Evolutionary conservation across 805 yeast genomes (phyloP), one percentile per base, ranked within the genome.

Genomic region (Nakazawaea ishiwadae): DNA sequence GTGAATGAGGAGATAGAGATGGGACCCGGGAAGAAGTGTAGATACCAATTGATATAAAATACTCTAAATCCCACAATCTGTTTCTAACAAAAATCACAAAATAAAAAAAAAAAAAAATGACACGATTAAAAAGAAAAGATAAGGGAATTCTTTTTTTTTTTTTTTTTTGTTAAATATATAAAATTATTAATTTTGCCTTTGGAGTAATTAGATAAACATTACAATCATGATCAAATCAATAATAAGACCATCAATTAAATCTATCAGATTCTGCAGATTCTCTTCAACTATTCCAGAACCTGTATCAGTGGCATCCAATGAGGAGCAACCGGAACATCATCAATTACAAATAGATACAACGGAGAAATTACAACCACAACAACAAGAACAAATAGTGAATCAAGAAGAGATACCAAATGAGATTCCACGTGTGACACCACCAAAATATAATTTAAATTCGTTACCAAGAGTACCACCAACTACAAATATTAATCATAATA

Each of bases 391-490:
- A 23, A 23, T 8, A 7, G 10, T 8, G 26, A 7, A 23, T 14
- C 33, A 15, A 12, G 15, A 9, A n/a, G 19, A 19, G 35, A 32
- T 11, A 19, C 14, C 35, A 32, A 19, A 15, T 10, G 10, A 23
- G 26, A 7, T 8, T 23, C 26, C 7, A 10, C 26, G 10, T 23
- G 7, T 10, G 7, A 23, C 7, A 23, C 10, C 26, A 23, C 14
- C 24, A 16, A 28, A 29, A n/a, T 40, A 40, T 18, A 41, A 55
- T 45, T 47, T 58, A 32, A 52, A 52, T 29, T 48, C 58, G 3
- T 51, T 59, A 30, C 63, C 63, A n/a, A 48, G 59, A 26, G 64
- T 61, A 11, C 63, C 64, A 15, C 48, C 46, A 14, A 61, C 64
- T 2, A 50, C 49, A 30, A 56, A 58, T 42, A 59, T 61, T 27